Conservation (phyloP, 202 grass and related monocot species). For the Panicum hallii region DNA sequence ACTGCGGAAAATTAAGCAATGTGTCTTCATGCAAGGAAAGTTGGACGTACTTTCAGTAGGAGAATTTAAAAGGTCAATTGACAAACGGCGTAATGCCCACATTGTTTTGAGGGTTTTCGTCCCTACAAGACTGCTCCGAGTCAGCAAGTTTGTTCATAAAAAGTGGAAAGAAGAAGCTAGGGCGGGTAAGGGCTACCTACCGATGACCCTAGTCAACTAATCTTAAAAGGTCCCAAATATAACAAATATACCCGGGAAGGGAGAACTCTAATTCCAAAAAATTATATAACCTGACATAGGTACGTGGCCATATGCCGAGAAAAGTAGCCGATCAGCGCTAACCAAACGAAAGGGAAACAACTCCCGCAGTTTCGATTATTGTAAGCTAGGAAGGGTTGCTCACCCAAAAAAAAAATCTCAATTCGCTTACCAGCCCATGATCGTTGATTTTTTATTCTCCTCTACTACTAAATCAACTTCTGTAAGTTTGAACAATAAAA, state of each 20-base stretch:
- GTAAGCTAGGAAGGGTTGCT: neutral
- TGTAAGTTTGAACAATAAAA: no score
- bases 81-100: neutral
- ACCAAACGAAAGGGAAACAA: neutral
- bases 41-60: neutral
- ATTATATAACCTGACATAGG: neutral
- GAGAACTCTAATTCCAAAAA: neutral
- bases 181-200: constrained; percentile 25
- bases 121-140: neutral
- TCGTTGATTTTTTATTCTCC: neutral
- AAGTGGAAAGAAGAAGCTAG: neutral
- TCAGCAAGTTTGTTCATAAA: neutral
- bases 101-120: neutral
- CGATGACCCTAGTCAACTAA: constrained; percentile 2
- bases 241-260: neutral
- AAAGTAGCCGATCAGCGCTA: neutral
- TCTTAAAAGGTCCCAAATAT: neutral
- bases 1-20: neutral
- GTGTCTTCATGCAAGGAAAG: neutral
- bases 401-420: neutral
- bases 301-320: neutral
- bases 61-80: neutral
- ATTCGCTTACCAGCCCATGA: neutral
- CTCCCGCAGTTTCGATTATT: neutral
- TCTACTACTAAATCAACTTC: no score